Evolutionary conservation across 2,329 filamentous ascomycete species (phyloP), one percentile per base, ranked within the genome.

Genomic region (Epicoccum nigrum): DNA sequence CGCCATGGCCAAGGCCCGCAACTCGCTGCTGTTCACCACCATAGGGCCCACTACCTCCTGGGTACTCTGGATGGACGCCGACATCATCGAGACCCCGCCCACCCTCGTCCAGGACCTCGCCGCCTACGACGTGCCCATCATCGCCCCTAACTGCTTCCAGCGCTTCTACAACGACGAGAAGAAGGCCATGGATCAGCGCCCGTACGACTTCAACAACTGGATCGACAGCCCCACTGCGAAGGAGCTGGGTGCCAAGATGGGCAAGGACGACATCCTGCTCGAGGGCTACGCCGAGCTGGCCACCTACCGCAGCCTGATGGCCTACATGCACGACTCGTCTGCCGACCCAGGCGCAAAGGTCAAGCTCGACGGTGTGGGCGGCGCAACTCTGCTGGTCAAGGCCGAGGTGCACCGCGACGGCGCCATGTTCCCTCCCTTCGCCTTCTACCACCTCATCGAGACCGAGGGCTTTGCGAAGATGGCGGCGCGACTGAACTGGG

Each of bases 171-270:
- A 81, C 76, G 83, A 83, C 38, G 87, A 97, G 57, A 86, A 83
- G 43, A 87, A 88, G 66, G 81, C 85, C 58, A 83, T 84, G 78
- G 85, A 86, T 34, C 85, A 93, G 68, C 85, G 94, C 4, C 86
- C 92, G 0, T 99, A 99, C 73, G 94, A 99, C 76, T 97, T 87
- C 81, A 99, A 99, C 78, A 96, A 89, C 71, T 99, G 94, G 94
- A 86, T 93, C 67, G 94, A 99, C 70, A 96, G 90, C 69, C 82
- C 87, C 1, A 87, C 83, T 2, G 93, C 94, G 1, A 83, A 87
- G 68, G 82, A 88, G 28, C 77, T 99, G 57, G 92, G 84, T 2
- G 77, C 82, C 9, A 85, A 85, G 65, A 92, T 99, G 92, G 90
- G 86, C 0, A 87, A 87, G 0, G 93, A 99, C 64, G 94, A 99